Base-by-base conservation (phyloP, 225 moss, liverwort and hornwort genomes). In the Rhytidiadelphus loreus region DNA sequence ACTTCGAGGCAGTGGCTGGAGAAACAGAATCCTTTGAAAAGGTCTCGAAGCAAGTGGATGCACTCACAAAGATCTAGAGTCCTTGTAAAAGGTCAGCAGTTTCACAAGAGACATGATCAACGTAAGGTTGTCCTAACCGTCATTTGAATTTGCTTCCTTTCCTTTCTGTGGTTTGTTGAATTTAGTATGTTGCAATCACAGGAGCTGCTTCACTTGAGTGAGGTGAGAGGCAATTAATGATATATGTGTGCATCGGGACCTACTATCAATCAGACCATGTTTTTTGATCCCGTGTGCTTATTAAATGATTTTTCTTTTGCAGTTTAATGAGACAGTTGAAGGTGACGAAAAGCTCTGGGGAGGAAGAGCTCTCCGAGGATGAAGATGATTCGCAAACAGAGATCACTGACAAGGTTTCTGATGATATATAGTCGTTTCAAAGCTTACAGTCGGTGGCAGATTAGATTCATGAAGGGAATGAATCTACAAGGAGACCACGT, bases 31-130 rank as follows among this genome's bases (percentile, higher is more conserved):
- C 93, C 79, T 88, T 96, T 25, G 96, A 94, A 85, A 93, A 89
- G 85, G 94, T 93, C 95, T 97, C 50, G 93, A 89, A 90, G 95
- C 95, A 66, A 97, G 96, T 92, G 96, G 95, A 41, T 96, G 95
- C 68, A 95, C 95, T 43, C 91, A 93, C 77, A 91, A 96, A 77
- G 93, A 94, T 90, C 94, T 93, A 84, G 90, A 94, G 78, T 93
- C 89, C 50, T 81, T 94, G 83, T 93, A 95, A 32, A 86, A 92
- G 93, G 94, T 94, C 63, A 44, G 80, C 29, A 55, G 25, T 80
- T 66, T 71, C 39, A 68, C 77, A 11, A 82, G 71, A 41, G 75
- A 17, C 48, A 23, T 74, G 53, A 50, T 87, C 33, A 68, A 80
- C 13, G 8, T 41, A 13, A 26, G 56, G 56, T 55, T 15, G 44